Base-by-base conservation (phyloP, 2,329 filamentous ascomycete species). In the Trichothecium roseum region DNA sequence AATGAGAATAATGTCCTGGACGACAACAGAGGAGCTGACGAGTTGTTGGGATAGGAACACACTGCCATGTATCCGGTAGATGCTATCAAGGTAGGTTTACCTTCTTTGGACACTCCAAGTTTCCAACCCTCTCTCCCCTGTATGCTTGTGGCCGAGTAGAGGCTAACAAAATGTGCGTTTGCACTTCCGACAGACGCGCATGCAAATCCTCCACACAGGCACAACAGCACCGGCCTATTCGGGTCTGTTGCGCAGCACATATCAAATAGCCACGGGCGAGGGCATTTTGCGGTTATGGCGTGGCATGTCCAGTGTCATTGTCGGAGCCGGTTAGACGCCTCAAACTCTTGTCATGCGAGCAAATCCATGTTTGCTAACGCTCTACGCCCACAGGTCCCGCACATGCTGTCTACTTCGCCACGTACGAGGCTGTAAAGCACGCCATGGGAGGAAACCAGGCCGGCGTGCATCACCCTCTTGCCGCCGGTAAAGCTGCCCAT, bases 31-130 rank as follows among this genome's bases (percentile, higher is more conserved):
- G 18, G 30, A 16, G 28, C 35, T 37, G 9, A 37, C 30, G 16
- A 33, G 20, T 20, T 4, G n/a, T 34, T 29, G 24, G 30, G 22
- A 35, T 48, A 95, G 88, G 89, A 96, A 66, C 89, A 96, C 62
- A 93, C 89, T 40, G 88, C 94, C 52, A 96, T 98, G 91, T 98
- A 98, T 57, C 91, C 91, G 15, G 84, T 98, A 55, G 91, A 98
- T 66, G 78, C 94, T 48, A 83, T 98, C 56, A 98, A 98, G 82
- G 91, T 95, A 47, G 45, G 57, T 38, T 29, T 4, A 17, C 22
- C 32, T 34, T 28, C 20, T 38, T 14, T 38, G 30, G 13, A 24
- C n/a, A n/a, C 20, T 24, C 20, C 20, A 24, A 24, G 20, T 10
- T 24, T 24, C 20, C 6, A 24, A 24, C 10, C 10, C 20, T 10